Conservation (phyloP, 441 rosid genomes). For the Brassica balearica region DNA sequence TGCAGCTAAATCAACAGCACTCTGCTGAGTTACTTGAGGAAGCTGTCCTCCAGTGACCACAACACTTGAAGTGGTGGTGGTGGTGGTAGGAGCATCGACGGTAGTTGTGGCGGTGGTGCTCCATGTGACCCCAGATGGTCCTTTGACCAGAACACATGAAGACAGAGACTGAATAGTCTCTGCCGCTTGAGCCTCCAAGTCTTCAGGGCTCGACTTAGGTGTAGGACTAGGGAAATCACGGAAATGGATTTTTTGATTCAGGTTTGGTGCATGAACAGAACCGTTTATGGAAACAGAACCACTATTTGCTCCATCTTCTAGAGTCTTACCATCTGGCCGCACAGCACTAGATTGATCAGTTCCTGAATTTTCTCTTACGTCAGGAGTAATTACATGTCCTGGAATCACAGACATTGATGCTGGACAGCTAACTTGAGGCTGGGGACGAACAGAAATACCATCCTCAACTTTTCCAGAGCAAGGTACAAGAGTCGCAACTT, state of each 20-base stretch:
- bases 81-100: conserved; percentile 39
- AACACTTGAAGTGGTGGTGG: conserved; percentile 58
- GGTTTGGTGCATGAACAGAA: conserved; percentile 51
- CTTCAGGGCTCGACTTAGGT: conserved; percentile 56
- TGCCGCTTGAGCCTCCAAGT: conserved; percentile 54
- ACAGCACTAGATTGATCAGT: conserved; percentile 35
- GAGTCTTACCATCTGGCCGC: conserved; percentile 30
- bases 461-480: conserved; percentile 48
- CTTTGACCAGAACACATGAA: conserved; percentile 56
- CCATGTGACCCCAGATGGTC: conserved; percentile 75
- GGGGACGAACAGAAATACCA: conserved; percentile 46
- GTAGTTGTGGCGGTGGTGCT: conserved; percentile 53
- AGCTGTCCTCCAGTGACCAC: conserved; percentile 63
- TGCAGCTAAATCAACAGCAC: conserved; percentile 56
- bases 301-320: conserved; percentile 42
- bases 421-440: conserved; percentile 45
- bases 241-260: conserved; percentile 57
- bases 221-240: conserved; percentile 56
- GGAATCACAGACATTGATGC: conserved; percentile 31
- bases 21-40: conserved; percentile 63
- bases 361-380: conserved; percentile 35
- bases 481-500: conserved; percentile 41
- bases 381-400: conserved; percentile 31
- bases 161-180: conserved; percentile 61
- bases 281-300: conserved; percentile 41